Evolutionary conservation across 305 asterid species (phyloP).

Genomic region (Fraxinus platypoda): DNA sequence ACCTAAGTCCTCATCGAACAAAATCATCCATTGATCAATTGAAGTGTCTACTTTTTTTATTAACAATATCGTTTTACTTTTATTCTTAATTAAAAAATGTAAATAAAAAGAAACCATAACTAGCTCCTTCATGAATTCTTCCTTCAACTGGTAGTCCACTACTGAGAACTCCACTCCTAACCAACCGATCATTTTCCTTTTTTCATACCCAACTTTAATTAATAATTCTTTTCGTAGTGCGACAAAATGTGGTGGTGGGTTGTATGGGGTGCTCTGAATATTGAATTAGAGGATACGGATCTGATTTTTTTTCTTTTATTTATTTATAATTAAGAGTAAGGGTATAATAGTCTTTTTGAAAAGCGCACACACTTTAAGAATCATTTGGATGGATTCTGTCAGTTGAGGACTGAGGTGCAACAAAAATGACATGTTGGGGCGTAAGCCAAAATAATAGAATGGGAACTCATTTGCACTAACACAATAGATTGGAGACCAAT

Average conservation of each 20-base stretch:
- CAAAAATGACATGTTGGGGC: background rate
- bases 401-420: background rate
- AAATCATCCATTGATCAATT: background rate
- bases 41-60: background rate
- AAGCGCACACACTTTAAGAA: background rate
- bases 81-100: too few species aligned
- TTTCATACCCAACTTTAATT: too few species aligned
- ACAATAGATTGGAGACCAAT: background rate
- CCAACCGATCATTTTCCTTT: background rate
- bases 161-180: background rate
- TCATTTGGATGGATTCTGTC: background rate
- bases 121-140: background rate
- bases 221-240: background rate
- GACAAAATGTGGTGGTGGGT: background rate
- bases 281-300: background rate
- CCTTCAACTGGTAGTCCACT: background rate
- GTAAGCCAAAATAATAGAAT: background rate
- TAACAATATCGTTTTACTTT: background rate
- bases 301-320: background rate
- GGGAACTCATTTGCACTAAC: background rate
- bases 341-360: background rate
- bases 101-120: background rate
- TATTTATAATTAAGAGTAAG: too few species aligned
- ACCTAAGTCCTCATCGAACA: background rate
- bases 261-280: background rate